Conservation (phyloP, 176 grass and related monocot species). For the Triticum turgidum region DNA sequence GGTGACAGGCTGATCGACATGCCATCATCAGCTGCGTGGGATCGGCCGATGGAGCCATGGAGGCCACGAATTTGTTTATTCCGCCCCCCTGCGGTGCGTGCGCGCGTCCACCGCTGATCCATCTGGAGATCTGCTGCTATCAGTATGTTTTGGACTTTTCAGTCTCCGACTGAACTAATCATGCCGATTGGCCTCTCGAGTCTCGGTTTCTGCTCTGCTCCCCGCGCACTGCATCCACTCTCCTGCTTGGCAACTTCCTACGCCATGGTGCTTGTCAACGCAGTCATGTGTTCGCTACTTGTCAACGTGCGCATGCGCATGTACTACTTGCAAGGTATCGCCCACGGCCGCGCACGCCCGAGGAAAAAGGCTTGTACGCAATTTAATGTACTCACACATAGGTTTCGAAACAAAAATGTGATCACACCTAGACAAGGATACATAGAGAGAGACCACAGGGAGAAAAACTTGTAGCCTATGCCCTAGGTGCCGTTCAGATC, state of each 20-base stretch:
- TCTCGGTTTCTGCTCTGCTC: neutral
- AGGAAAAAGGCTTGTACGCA: neutral
- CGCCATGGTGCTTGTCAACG: neutral
- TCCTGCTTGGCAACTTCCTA: neutral
- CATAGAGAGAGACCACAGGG: neutral
- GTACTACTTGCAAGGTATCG: neutral
- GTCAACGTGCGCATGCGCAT: neutral
- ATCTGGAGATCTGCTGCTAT: slow-evolving; percentile 25
- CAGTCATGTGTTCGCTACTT: neutral
- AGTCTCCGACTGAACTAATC: neutral
- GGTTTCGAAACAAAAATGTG: neutral
- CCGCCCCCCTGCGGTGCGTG: neutral
- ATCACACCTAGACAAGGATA: neutral
- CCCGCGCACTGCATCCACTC: neutral
- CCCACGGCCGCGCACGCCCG: neutral
- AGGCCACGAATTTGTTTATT: neutral
- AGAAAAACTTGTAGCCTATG: neutral
- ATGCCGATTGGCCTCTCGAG: neutral
- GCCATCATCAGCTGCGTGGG: neutral
- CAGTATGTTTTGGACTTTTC: neutral
- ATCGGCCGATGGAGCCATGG: neutral
- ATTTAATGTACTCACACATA: neutral
- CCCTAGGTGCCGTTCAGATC: neutral
- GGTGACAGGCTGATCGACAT: neutral
- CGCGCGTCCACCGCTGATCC: slow-evolving; percentile 30